Conservation (phyloP, 176 grass and related monocot genomes). For the Eremochloa ophiuroides region DNA sequence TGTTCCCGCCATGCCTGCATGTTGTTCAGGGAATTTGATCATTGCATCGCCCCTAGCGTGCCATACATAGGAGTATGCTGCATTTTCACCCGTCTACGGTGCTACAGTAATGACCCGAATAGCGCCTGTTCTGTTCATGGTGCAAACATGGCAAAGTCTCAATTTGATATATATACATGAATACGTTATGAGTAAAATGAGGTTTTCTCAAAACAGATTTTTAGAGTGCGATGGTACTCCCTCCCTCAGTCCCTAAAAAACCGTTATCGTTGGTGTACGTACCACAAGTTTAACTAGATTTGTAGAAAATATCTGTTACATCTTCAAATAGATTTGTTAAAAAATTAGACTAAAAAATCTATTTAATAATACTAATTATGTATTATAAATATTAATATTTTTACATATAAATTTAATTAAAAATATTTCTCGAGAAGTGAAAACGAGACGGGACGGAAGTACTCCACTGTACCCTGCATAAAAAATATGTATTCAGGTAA, state of each 20-base stretch:
- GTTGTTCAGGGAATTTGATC: conserved; percentile 4
- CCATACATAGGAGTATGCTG: not conserved
- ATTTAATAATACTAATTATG: too few relatives aligned
- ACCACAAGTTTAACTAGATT: too few relatives aligned
- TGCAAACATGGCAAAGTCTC: not conserved
- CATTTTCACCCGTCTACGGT: not conserved
- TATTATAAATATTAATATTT: too few relatives aligned
- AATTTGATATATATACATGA: not conserved
- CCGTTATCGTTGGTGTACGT: too few relatives aligned
- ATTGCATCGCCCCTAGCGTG: not conserved
- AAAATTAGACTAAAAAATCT: too few relatives aligned
- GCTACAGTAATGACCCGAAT: conserved; percentile 11
- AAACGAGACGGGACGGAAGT: too few relatives aligned
- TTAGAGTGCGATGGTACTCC: too few relatives aligned
- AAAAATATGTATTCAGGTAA: not conserved
- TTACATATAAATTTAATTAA: too few relatives aligned
- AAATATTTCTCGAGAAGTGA: too few relatives aligned
- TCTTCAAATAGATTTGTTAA: too few relatives aligned
- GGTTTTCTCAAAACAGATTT: not conserved
- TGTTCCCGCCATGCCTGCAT: not conserved
- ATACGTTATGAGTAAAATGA: not conserved
- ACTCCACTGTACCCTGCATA: not conserved
- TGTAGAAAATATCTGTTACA: too few relatives aligned
- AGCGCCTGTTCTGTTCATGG: not conserved
- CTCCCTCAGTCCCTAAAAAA: too few relatives aligned